Evolutionary conservation across 225 moss, liverwort and hornwort genomes (phyloP), one percentile per base, ranked within the genome.

Genomic region (Sphagnum tenellum): DNA sequence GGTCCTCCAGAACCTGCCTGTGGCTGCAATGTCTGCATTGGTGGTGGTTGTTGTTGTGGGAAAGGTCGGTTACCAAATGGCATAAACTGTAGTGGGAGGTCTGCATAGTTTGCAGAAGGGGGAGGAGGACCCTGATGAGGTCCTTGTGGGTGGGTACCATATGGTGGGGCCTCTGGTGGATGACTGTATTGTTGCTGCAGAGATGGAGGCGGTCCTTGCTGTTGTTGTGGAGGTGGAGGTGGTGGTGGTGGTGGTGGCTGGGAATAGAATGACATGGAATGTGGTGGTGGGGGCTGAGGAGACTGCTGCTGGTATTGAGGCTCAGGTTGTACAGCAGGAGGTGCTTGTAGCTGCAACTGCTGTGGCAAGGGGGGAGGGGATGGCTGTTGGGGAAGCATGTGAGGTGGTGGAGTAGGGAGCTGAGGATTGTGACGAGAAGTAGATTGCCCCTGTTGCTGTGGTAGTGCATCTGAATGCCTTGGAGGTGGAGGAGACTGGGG

Each of bases 91-190:
- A 75, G 79, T 61, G 80, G 65, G 45, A 76, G 68, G 62, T 75
- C 75, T 61, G 80, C 61, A 55, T 80, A 80, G 59, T 64, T 71
- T 46, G 70, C 63, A 29, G 29, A 29, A 29, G 29, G 29, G 11
- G 72, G 76, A 46, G 76, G 76, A 47, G 76, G 64, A 59, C 65
- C 77, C 61, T 79, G 83, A 63, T 70, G 75, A 66, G 65, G 48
- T 64, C 51, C 71, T 46, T 82, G 82, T 53, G 75, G 67, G 14
- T 78, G 70, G 48, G 81, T 65, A 44, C 75, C 78, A 64, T 88
- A 91, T 10, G 79, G 56, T 64, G 78, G 82, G 44, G 60, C 73
- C 71, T 91, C 88, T 65, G 70, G 77, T 53, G 72, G 74, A 59
- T 72, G 79, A 57, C 83, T 70, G 66, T 88, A 88, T 53, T 75